Conservation (phyloP, 1,139 yeast species). For the Chernovozyma sophiae-reginae region DNA sequence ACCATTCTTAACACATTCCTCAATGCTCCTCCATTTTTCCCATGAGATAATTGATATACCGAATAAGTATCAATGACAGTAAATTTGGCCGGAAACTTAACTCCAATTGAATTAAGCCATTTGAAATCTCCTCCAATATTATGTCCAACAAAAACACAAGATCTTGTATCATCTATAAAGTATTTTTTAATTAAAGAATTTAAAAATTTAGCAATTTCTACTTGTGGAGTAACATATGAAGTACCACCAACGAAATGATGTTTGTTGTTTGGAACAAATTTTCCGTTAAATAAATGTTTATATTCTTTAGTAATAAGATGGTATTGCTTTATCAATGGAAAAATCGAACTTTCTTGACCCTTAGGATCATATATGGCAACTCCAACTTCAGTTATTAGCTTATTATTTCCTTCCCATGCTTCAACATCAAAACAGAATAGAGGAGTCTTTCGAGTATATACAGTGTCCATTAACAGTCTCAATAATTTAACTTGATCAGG, state of each 20-base stretch:
- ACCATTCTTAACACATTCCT: conserved; percentile 49
- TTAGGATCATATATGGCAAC: conserved; percentile 62
- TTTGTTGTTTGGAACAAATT: conserved; percentile 62
- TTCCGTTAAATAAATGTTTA: conserved; percentile 42
- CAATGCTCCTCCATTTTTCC: conserved; percentile 45
- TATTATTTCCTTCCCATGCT: conserved; percentile 51
- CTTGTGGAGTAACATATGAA: conserved; percentile 39
- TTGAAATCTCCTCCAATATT: conserved; percentile 56
- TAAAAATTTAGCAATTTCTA: conserved; percentile 35
- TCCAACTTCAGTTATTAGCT: conserved; percentile 64
- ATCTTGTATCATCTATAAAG: conserved; percentile 16
- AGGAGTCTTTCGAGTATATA: conserved; percentile 30
- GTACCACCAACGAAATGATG: conserved; percentile 55
- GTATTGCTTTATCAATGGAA: conserved; percentile 46
- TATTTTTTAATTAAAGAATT: conserved; percentile 41
- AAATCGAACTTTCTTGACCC: conserved; percentile 29
- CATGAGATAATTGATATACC: conserved; percentile 41
- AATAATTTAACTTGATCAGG: conserved; percentile 16
- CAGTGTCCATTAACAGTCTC: conserved; percentile 20
- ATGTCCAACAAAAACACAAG: conserved; percentile 62
- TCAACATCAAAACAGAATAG: conserved; percentile 64
- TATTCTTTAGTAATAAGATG: conserved; percentile 61
- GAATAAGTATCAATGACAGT: conserved; percentile 50
- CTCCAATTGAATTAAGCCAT: conserved; percentile 48
- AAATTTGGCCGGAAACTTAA: conserved; percentile 34